A percentile compares a stretch with the other conserved stretches of the same genome.
phyloP scores from a whole-genome alignment of 176 grass and related monocot genomes.

The Bolboschoenus planiculmis region DNA sequence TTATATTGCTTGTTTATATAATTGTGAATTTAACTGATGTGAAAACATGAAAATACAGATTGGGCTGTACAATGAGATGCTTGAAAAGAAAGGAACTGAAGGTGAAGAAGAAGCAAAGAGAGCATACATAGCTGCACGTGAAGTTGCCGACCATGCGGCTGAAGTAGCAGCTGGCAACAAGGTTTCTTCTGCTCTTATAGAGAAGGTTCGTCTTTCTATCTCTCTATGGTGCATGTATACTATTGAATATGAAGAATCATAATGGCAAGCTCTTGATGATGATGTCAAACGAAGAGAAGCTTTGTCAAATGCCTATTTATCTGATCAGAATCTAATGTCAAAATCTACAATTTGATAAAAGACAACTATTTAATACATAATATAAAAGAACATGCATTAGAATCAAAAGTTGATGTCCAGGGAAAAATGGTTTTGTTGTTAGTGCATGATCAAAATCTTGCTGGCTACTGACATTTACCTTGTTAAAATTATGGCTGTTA shows the following conservation, averaged over 20 bases:
- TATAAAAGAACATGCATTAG: neutral
- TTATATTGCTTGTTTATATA: constrained; percentile 21
- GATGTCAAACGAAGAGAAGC: neutral
- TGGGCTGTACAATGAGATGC: constrained; percentile 77
- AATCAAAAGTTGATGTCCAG: neutral
- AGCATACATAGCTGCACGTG: constrained; percentile 76
- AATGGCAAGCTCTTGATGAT: neutral
- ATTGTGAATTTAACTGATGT: neutral
- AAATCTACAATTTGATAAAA: neutral
- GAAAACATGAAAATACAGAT: constrained; percentile 46
- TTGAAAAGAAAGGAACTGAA: constrained; percentile 81
- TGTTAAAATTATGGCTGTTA: neutral
- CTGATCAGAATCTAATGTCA: neutral
- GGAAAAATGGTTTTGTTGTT: neutral
- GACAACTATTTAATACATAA: neutral
- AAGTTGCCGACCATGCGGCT: constrained; percentile 63
- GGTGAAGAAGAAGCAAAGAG: constrained; percentile 86
- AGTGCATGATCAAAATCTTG: neutral
- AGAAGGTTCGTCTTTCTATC: constrained; percentile 50
- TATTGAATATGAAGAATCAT: neutral
- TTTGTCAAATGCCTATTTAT: neutral
- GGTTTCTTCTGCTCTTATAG: constrained; percentile 83
- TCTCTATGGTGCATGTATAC: neutral
- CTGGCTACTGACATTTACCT: neutral
- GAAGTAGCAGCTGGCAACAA: constrained; percentile 55